Percentiles rank a stretch among this genome's conserved stretches.
These are phyloP conservation scores for Neospermospora avenae DNA, from an alignment of 2,329 filamentous ascomycete genomes.

Conservation along the genomic window DNA sequence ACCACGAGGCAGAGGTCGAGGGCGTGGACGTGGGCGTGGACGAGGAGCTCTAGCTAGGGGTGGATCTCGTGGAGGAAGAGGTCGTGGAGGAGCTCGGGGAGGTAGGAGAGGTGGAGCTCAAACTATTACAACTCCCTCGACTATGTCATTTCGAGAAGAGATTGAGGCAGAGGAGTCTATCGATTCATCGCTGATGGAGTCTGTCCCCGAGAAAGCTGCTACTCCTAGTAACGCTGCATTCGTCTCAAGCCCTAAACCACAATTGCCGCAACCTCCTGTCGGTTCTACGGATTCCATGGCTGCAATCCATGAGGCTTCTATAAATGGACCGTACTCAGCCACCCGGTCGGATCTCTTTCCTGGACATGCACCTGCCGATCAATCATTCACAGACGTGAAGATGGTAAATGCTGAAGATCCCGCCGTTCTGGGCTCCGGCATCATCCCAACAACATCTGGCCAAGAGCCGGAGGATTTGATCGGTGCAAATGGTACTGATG, in stretches of 20 bases:
- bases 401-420: background rate
- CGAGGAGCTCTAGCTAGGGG: background rate
- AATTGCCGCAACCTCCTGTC: background rate
- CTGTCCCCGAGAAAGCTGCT: background rate
- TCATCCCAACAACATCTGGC: background rate
- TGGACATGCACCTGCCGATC: background rate
- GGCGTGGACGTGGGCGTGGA: background rate
- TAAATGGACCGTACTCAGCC: background rate
- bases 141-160: background rate
- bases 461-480: background rate
- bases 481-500: background rate
- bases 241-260: too few relatives aligned
- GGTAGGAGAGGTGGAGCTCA: background rate
- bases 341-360: background rate
- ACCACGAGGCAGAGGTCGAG: background rate
- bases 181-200: background rate
- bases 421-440: background rate
- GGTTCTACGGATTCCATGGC: background rate
- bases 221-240: background rate
- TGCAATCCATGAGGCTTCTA: background rate
- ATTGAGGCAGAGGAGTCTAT: background rate
- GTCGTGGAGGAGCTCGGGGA: background rate
- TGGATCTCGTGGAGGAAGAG: background rate
- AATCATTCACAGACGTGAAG: background rate
- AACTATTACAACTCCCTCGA: background rate